Evolutionary conservation across 345 rosid genomes (phyloP).

Genomic region (Firmiana major): DNA sequence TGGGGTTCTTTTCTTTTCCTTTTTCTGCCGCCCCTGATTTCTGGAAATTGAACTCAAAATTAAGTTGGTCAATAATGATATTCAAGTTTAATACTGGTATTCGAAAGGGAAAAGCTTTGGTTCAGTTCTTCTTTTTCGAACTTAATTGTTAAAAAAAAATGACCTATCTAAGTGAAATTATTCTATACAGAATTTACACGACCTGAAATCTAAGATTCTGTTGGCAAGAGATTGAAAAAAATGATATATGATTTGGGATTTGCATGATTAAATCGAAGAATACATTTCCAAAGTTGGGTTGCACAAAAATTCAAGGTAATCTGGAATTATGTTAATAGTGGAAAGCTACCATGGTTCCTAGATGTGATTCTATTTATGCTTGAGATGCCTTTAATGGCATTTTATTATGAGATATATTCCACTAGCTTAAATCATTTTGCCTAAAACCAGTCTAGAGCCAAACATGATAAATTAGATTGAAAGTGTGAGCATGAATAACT

Average conservation of each 20-base stretch:
- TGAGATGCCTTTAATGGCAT: slow-evolving; percentile 21
- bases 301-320: background rate
- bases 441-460: background rate
- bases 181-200: too few relatives aligned
- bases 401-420: slow-evolving; percentile 10
- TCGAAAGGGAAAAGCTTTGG: background rate
- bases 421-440: background rate
- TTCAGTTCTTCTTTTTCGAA: background rate
- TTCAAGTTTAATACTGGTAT: background rate
- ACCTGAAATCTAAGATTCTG: background rate
- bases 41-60: background rate
- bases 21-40: background rate
- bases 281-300: background rate
- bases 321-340: slow-evolving; percentile 16
- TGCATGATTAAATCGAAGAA: background rate
- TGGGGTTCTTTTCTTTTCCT: background rate
- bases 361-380: background rate
- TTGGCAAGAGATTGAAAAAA: background rate
- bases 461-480: background rate
- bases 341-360: slow-evolving; percentile 8
- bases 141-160: background rate
- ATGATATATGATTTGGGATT: background rate
- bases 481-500: background rate
- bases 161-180: too few relatives aligned
- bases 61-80: background rate